phyloP scores from a whole-genome alignment of 306 rosid genomes.

The Ziziphus jujuba region DNA sequence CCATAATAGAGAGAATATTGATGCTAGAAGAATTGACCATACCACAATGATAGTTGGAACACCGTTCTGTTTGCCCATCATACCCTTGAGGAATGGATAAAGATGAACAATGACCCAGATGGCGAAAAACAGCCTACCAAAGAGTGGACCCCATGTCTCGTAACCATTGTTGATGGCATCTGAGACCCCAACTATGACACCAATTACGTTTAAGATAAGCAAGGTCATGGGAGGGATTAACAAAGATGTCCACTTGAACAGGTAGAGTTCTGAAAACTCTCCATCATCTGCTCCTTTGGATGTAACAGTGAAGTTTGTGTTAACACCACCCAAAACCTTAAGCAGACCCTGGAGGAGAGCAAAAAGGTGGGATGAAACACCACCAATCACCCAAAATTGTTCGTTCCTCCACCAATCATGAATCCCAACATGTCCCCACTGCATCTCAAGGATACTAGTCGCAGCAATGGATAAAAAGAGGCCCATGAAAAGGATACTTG shows the following conservation, averaged over 20 bases:
- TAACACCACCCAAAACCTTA: slow-evolving; percentile 86
- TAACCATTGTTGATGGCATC: slow-evolving; percentile 97
- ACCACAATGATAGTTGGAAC: slow-evolving; percentile 85
- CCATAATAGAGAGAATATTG: slow-evolving; percentile 79
- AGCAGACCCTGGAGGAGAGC: slow-evolving; percentile 92
- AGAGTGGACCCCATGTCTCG: slow-evolving; percentile 91
- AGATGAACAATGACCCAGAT: slow-evolving; percentile 94
- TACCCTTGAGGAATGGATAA: slow-evolving; percentile 93
- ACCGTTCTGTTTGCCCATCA: slow-evolving; percentile 81
- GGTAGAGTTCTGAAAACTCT: slow-evolving; percentile 79
- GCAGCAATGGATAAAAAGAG: slow-evolving; percentile 89
- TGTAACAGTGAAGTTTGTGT: slow-evolving; percentile 88
- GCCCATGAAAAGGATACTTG: slow-evolving; percentile 77
- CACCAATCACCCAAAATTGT: slow-evolving; percentile 96
- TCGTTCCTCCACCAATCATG: slow-evolving; percentile 99
- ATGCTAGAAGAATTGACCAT: slow-evolving; percentile 85
- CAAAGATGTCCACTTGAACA: slow-evolving; percentile 91
- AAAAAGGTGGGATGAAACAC: slow-evolving; percentile 77
- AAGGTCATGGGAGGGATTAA: slow-evolving; percentile 79
- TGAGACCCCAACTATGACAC: slow-evolving; percentile 75
- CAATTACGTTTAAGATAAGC: slow-evolving; percentile 75
- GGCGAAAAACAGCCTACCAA: slow-evolving; percentile 79
- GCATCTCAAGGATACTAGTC: slow-evolving; percentile 85
- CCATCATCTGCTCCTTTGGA: slow-evolving; percentile 91
- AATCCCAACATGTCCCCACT: slow-evolving; percentile 91